Percentiles rank a stretch among this genome's conserved stretches.
phyloP scores from a whole-genome alignment of 2,329 filamentous ascomycete genomes.

The Akanthomyces lecanii region DNA sequence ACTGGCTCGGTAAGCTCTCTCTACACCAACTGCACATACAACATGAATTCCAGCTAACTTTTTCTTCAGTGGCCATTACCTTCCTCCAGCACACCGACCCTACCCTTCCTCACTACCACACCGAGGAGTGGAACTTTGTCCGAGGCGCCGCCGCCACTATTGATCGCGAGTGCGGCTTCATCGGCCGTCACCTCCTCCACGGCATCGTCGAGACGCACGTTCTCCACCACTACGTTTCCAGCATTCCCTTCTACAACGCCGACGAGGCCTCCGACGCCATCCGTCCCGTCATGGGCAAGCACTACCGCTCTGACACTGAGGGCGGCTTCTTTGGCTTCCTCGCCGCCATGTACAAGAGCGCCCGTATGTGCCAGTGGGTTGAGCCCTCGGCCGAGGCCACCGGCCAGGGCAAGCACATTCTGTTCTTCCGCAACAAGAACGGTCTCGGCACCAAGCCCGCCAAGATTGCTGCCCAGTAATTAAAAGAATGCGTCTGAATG shows the following conservation, averaged over 20 bases:
- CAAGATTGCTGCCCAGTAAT: constrained; percentile 11
- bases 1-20: constrained; percentile 82
- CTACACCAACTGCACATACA: not conserved
- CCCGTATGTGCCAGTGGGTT: constrained; percentile 93
- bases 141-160: constrained; percentile 93
- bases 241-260: constrained; percentile 94
- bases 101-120: constrained; percentile 85
- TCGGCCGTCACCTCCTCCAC: constrained; percentile 80
- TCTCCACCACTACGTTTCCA: constrained; percentile 94
- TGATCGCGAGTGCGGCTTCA: constrained; percentile 94
- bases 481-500: not conserved
- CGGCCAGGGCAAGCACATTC: constrained; percentile 76
- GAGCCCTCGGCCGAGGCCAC: constrained; percentile 80
- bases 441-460: constrained; percentile 61
- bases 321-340: constrained; percentile 81
- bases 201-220: constrained; percentile 98
- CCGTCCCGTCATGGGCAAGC: constrained; percentile 88
- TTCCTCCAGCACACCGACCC: constrained; percentile 97
- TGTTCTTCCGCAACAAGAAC: constrained; percentile 96
- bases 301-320: constrained; percentile 81
- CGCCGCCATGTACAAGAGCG: constrained; percentile 72
- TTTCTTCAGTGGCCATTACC: constrained; percentile 76
- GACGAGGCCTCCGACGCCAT: constrained; percentile 93
- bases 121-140: constrained; percentile 84
- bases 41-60: constrained; percentile 24